These are phyloP conservation scores for Nicotiana paniculata DNA, from an alignment of 257 asterid species.

Conservation along the genomic window DNA sequence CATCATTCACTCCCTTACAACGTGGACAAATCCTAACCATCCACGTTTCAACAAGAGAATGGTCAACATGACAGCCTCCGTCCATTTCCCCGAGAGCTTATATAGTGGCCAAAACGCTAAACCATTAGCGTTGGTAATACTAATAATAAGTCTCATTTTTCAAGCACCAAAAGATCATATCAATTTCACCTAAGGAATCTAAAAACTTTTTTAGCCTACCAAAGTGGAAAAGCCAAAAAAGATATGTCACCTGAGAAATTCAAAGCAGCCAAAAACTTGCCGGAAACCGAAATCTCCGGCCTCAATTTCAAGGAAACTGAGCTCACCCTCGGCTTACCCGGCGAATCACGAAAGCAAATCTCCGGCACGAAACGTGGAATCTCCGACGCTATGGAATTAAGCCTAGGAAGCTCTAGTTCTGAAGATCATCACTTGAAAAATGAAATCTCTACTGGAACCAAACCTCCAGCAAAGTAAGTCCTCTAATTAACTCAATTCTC, in stretches of 20 bases:
- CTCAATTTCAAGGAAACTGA: conserved; percentile 49
- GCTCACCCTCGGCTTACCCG: conserved; percentile 60
- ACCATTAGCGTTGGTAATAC: neutral
- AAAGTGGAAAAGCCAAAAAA: neutral
- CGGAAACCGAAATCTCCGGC: conserved; percentile 23
- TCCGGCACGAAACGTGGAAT: conserved; percentile 45
- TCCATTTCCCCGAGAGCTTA: neutral
- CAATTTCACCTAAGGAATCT: neutral
- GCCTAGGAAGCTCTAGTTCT: conserved; percentile 14
- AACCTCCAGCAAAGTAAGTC: conserved; percentile 43
- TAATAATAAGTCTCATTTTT: neutral
- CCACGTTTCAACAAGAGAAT: conserved; percentile 4
- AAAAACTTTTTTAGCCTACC: neutral
- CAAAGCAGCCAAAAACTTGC: conserved; percentile 2
- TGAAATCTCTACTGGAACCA: conserved; percentile 21
- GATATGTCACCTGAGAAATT: neutral
- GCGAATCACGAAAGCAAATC: conserved; percentile 11
- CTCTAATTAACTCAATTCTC: neutral
- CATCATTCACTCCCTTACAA: conserved; percentile 12
- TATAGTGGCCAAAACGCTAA: neutral
- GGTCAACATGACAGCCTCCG: conserved; percentile 6
- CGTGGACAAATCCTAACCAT: conserved; percentile 29
- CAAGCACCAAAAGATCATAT: neutral
- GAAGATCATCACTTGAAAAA: neutral
- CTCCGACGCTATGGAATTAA: conserved; percentile 29